phyloP scores from a whole-genome alignment of 2,329 filamentous ascomycete genomes.

The Trichophyton mentagrophytes region DNA sequence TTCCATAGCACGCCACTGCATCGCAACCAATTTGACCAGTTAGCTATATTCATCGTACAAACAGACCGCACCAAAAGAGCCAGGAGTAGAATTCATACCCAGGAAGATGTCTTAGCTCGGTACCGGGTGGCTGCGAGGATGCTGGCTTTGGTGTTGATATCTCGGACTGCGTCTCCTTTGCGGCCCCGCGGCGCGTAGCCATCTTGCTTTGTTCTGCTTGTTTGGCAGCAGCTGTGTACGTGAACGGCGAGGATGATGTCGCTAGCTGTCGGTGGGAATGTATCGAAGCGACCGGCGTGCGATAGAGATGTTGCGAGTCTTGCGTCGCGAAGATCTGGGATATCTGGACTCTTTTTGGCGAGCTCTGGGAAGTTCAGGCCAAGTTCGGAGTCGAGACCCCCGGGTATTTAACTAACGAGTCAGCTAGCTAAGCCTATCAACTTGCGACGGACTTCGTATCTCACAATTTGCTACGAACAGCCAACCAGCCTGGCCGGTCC shows the following conservation, averaged over 20 bases:
- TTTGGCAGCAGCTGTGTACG: neutral
- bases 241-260: neutral
- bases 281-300: neutral
- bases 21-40: constrained; percentile 5
- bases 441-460: too few species aligned
- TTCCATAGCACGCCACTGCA: constrained; percentile 72
- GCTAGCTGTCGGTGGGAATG: neutral
- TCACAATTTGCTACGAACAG: too few species aligned
- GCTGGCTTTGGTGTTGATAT: neutral
- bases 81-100: neutral
- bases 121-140: neutral
- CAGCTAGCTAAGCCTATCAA: too few species aligned
- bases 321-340: neutral
- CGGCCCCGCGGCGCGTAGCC: neutral
- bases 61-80: neutral
- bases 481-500: too few species aligned
- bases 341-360: neutral
- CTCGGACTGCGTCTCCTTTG: neutral
- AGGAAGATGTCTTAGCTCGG: neutral
- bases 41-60: neutral
- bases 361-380: too few species aligned
- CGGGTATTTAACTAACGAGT: too few species aligned
- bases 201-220: neutral
- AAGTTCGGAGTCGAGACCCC: too few species aligned
- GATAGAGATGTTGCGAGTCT: neutral